Conservation (phyloP, 768 basidiomycete species). For the Kwoniella sp. region DNA sequence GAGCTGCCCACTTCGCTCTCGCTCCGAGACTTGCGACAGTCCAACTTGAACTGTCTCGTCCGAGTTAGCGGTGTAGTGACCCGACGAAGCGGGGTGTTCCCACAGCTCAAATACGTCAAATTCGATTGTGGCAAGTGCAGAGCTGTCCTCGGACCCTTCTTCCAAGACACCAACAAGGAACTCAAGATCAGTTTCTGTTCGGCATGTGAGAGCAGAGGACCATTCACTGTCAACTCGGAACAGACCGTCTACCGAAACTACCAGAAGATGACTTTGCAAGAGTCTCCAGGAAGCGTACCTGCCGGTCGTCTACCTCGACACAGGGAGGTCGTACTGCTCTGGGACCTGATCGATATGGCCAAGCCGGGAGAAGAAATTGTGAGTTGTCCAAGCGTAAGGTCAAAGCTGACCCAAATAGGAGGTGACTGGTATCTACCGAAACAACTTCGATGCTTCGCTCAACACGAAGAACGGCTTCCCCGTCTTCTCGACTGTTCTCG, state of each 20-base stretch:
- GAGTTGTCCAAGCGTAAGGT: conserved; percentile 58
- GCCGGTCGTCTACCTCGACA: conserved; percentile 96
- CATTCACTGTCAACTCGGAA: conserved; percentile 94
- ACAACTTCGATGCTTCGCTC: conserved; percentile 97
- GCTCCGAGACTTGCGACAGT: conserved; percentile 87
- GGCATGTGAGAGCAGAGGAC: conserved; percentile 91
- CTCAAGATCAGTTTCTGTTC: conserved; percentile 92
- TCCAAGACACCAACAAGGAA: conserved; percentile 93
- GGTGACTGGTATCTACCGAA: conserved; percentile 95
- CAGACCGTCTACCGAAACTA: conserved; percentile 98
- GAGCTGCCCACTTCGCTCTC: conserved; percentile 88
- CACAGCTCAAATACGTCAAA: conserved; percentile 99
- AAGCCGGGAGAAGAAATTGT: conserved; percentile 95
- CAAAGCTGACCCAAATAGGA: conserved; percentile 63
- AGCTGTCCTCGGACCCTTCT: conserved; percentile 92
- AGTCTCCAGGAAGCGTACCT: conserved; percentile 95
- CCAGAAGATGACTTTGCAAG: conserved; percentile 97
- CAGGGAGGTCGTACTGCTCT: conserved; percentile 91
- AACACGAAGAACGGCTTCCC: conserved; percentile 99
- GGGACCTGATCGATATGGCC: conserved; percentile 97
- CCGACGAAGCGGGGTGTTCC: conserved; percentile 91
- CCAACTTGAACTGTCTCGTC: conserved; percentile 91
- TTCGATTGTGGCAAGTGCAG: conserved; percentile 96
- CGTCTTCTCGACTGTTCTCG: conserved; percentile 96
- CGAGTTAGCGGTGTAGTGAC: conserved; percentile 96